A percentile compares a stretch with the other conserved stretches of the same genome.
Conservation (phyloP, 768 basidiomycete genomes). For the Amanita jacksonii region DNA sequence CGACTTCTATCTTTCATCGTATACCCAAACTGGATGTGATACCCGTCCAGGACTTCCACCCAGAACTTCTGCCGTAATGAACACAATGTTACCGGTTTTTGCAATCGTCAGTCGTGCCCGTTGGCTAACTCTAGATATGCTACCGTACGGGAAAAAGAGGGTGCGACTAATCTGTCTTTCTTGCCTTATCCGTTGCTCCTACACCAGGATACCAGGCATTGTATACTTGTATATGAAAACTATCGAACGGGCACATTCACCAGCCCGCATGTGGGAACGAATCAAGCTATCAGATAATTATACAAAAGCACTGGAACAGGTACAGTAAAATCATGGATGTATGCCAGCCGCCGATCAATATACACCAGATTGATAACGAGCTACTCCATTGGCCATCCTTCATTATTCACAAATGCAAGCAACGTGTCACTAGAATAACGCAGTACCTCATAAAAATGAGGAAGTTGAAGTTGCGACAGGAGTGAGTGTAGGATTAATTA, state of each 20-base stretch:
- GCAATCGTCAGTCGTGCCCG: constrained; percentile 91
- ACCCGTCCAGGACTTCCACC: constrained; percentile 62
- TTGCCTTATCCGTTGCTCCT: too few species aligned
- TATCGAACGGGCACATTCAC: constrained; percentile 93
- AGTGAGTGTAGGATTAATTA: constrained; percentile 39
- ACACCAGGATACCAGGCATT: constrained; percentile 45
- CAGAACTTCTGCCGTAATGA: constrained; percentile 99
- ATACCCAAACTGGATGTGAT: constrained; percentile 3
- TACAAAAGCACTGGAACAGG: constrained; percentile 91
- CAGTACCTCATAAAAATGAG: constrained; percentile 99
- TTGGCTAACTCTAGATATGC: constrained; percentile 97
- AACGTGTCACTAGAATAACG: constrained; percentile 96
- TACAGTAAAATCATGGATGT: constrained; percentile 21
- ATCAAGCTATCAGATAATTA: constrained; percentile 92
- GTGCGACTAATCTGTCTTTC: constrained; percentile 24
- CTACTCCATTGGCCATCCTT: constrained; percentile 99
- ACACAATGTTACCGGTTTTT: constrained; percentile 96
- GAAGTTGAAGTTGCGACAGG: constrained; percentile 73
- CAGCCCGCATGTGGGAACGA: constrained; percentile 96
- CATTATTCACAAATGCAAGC: constrained; percentile 97
- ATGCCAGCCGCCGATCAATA: background rate
- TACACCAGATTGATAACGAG: constrained; percentile 79
- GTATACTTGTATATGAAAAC: constrained; percentile 96
- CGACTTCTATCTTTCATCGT: constrained; percentile 18
- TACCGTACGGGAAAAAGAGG: constrained; percentile 95